These are phyloP conservation scores for Cruciata laevipes DNA, from an alignment of 257 asterid genomes.

Conservation along the genomic window DNA sequence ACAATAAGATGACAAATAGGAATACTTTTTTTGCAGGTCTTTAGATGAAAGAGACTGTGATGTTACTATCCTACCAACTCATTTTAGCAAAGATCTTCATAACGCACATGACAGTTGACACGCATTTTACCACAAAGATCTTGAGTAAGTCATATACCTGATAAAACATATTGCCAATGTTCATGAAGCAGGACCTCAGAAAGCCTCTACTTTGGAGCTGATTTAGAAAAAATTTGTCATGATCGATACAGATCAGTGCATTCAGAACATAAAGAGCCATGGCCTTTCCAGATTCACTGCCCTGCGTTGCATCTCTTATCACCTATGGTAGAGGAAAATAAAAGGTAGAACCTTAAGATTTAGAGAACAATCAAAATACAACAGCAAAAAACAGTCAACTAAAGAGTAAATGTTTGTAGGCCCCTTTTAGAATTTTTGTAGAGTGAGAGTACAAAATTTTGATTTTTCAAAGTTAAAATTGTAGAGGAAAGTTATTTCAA, in stretches of 20 bases:
- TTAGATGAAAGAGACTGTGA: background rate
- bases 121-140: background rate
- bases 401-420: background rate
- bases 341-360: background rate
- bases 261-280: conserved; percentile 72
- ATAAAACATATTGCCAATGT: conserved; percentile 63
- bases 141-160: conserved; percentile 45
- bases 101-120: no score
- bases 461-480: background rate
- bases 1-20: background rate
- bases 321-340: conserved; percentile 36
- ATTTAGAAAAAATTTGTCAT: conserved; percentile 74
- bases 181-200: conserved; percentile 67
- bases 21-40: background rate
- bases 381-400: background rate
- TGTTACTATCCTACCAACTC: background rate
- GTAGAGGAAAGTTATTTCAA: background rate
- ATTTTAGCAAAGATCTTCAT: background rate
- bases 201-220: conserved; percentile 93
- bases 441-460: background rate
- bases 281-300: conserved; percentile 80
- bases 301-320: conserved; percentile 81
- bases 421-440: background rate
- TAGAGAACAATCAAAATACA: conserved; percentile 4
- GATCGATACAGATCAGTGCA: conserved; percentile 76